Conservation (phyloP, 495 filamentous ascomycete species). For the Elaphomyces granulatus region DNA sequence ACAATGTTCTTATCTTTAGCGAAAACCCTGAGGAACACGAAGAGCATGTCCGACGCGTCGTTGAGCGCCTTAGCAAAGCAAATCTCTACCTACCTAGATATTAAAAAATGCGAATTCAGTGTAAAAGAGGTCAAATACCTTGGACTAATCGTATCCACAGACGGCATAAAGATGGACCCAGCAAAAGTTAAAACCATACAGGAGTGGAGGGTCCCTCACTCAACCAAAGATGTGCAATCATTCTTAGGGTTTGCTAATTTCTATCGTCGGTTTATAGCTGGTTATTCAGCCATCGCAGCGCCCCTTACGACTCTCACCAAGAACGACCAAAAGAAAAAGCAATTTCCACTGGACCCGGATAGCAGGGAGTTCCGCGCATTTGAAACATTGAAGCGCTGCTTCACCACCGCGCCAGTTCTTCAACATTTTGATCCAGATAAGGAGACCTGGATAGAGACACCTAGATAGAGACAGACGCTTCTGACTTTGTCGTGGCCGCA, state of each 20-base stretch:
- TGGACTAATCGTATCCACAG: slow-evolving; percentile 8
- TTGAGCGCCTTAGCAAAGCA: slow-evolving; percentile 6
- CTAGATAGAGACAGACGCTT: background rate
- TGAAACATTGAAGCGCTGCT: background rate
- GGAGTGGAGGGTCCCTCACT: slow-evolving; percentile 7
- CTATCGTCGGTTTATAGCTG: slow-evolving; percentile 2
- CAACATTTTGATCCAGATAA: slow-evolving; percentile 5
- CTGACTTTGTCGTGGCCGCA: background rate
- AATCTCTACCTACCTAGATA: slow-evolving; percentile 6
- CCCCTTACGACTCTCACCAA: slow-evolving; percentile 3
- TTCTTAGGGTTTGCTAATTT: slow-evolving; percentile 7
- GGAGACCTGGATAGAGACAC: background rate
- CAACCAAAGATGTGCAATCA: slow-evolving; percentile 9
- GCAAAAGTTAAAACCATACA: slow-evolving; percentile 10
- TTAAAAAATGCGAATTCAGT: slow-evolving; percentile 18
- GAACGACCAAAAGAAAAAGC: background rate
- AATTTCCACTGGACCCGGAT: background rate
- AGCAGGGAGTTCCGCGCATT: background rate
- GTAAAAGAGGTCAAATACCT: slow-evolving; percentile 11
- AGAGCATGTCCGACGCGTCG: slow-evolving; percentile 9
- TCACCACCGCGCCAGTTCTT: slow-evolving; percentile 5
- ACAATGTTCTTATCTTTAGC: slow-evolving; percentile 23
- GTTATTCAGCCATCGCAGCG: slow-evolving; percentile 1
- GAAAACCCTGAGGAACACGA: slow-evolving; percentile 13
- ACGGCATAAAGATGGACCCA: slow-evolving; percentile 11